phyloP scores from a whole-genome alignment of 805 yeast species.

The Nakazawaea siamensis region DNA sequence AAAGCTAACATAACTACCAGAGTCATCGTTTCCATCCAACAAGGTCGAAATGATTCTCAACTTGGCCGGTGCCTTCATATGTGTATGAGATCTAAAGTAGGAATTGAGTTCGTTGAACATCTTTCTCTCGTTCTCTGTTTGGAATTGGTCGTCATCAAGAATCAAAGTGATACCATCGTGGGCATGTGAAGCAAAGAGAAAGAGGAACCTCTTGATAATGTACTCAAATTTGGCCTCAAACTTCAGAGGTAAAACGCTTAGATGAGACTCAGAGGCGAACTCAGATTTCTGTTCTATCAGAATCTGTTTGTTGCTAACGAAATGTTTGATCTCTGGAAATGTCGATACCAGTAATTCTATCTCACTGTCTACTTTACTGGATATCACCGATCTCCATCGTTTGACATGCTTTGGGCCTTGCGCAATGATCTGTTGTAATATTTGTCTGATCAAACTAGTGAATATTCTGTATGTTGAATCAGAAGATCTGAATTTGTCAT shows the following conservation, averaged over 20 bases:
- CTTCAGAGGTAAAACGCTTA: slow-evolving; percentile 18
- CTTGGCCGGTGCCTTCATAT: slow-evolving; percentile 8
- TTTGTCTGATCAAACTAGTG: slow-evolving; percentile 17
- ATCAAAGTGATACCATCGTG: slow-evolving; percentile 33
- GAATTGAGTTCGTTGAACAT: slow-evolving; percentile 23
- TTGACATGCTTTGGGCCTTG: slow-evolving; percentile 25
- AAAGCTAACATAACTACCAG: slow-evolving; percentile 1
- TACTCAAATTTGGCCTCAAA: slow-evolving; percentile 32
- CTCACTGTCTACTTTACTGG: slow-evolving; percentile 31
- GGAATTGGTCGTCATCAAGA: slow-evolving; percentile 39
- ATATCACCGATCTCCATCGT: slow-evolving; percentile 32
- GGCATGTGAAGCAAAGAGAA: slow-evolving; percentile 25
- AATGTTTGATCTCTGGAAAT: slow-evolving; percentile 35
- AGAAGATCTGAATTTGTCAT: slow-evolving; percentile 18
- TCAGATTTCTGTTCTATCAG: slow-evolving; percentile 17
- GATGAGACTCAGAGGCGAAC: slow-evolving; percentile 4
- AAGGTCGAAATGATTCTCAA: slow-evolving; percentile 4
- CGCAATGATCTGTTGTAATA: slow-evolving; percentile 33
- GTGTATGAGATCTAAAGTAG: slow-evolving; percentile 13
- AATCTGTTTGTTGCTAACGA: slow-evolving; percentile 34
- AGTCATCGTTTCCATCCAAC: slow-evolving; percentile 3
- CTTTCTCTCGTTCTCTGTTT: slow-evolving; percentile 24
- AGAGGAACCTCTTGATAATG: slow-evolving; percentile 32
- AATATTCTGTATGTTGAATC: slow-evolving; percentile 13
- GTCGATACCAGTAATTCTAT: slow-evolving; percentile 29